These are phyloP conservation scores for Solanum dulcamara DNA, from an alignment of 257 asterid species.

Conservation along the genomic window DNA sequence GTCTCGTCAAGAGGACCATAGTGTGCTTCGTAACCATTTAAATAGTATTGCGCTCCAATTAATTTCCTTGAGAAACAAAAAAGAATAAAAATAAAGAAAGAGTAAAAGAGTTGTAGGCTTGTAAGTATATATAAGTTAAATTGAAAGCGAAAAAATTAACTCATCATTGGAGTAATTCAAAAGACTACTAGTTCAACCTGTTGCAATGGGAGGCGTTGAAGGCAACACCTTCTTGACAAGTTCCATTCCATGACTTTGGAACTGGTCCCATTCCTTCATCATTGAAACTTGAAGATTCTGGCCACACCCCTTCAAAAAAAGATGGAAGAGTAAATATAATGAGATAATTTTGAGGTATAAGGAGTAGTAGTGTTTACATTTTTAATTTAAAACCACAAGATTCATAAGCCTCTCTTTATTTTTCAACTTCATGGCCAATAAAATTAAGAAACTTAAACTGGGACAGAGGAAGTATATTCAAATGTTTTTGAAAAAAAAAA, in stretches of 20 bases:
- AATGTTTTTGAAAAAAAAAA: neutral
- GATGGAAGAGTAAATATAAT: neutral
- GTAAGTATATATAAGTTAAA: neutral
- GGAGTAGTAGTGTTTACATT: neutral
- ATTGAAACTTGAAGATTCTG: constrained; percentile 32
- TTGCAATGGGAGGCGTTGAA: constrained; percentile 32
- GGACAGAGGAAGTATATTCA: no score
- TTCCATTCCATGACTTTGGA: constrained; percentile 39
- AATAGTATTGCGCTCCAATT: constrained; percentile 36
- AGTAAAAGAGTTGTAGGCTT: neutral
- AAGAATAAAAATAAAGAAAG: neutral
- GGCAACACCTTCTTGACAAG: constrained; percentile 22
- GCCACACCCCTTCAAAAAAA: constrained; percentile 31
- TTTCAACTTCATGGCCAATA: no score
- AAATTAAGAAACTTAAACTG: no score
- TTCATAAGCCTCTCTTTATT: no score
- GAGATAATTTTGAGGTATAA: neutral
- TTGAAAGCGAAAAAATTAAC: neutral
- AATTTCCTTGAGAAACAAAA: constrained; percentile 14
- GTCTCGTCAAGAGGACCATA: constrained; percentile 15
- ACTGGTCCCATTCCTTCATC: constrained; percentile 41
- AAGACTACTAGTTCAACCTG: constrained; percentile 6
- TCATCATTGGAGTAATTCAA: neutral
- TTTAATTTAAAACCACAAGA: neutral
- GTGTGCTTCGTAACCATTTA: constrained; percentile 15